Conservation (phyloP, 176 grass and related monocot species). For the Carex parvula region DNA sequence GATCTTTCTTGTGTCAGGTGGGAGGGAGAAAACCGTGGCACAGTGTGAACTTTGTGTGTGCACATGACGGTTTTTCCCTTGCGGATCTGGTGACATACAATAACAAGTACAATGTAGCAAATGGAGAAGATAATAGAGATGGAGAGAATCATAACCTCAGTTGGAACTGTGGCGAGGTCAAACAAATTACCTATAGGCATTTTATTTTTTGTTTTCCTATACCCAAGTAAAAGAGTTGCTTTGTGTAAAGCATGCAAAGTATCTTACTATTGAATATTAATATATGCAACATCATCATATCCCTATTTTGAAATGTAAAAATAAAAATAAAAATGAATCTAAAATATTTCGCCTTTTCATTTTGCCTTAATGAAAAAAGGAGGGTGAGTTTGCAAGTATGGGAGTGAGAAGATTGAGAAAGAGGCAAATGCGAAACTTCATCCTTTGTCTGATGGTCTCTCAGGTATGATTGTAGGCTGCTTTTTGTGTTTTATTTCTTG, state of each 20-base stretch:
- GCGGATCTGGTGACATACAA: constrained; percentile 95
- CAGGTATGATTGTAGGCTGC: constrained; percentile 53
- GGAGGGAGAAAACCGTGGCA: constrained; percentile 96
- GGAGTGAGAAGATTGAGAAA: constrained; percentile 81
- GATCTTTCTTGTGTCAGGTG: constrained; percentile 39
- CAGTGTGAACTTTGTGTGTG: constrained; percentile 95
- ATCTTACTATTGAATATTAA: constrained; percentile 6
- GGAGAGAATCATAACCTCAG: constrained; percentile 98
- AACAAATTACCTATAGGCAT: background rate
- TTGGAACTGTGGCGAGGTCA: constrained; percentile 96
- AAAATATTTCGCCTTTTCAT: background rate
- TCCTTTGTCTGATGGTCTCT: constrained; percentile 91
- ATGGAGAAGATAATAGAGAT: constrained; percentile 87
- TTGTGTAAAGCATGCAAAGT: background rate
- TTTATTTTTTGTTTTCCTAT: background rate
- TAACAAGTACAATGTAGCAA: constrained; percentile 79
- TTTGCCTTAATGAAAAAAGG: constrained; percentile 32
- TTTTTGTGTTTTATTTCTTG: constrained; percentile 15
- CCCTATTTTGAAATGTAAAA: background rate
- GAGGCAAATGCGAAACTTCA: constrained; percentile 92
- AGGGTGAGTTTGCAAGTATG: constrained; percentile 72
- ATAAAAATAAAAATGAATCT: background rate
- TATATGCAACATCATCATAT: constrained; percentile 28
- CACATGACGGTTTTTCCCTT: constrained; percentile 95
- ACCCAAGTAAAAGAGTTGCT: background rate